A percentile compares a stretch with the other conserved stretches of the same genome.
Conservation (phyloP, 2,329 filamentous ascomycete genomes). For the Clarireedia hainanense region DNA sequence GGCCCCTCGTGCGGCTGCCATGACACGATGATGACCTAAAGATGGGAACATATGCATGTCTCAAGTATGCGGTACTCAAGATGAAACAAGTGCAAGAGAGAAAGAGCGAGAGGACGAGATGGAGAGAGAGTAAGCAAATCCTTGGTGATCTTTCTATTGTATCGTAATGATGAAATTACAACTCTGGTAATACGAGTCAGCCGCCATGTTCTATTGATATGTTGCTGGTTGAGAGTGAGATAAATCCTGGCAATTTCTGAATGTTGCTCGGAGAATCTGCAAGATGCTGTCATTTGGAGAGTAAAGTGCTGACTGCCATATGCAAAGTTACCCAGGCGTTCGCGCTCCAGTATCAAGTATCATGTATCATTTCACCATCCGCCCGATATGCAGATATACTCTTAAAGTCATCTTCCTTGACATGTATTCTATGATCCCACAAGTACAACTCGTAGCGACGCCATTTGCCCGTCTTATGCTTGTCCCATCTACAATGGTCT, state of each 20-base stretch:
- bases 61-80: not conserved
- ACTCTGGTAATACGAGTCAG: constrained; percentile 47
- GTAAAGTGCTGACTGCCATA: not conserved
- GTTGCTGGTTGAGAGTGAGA: constrained; percentile 43
- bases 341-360: too few relatives aligned
- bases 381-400: too few relatives aligned
- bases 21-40: constrained; percentile 62
- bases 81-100: not conserved
- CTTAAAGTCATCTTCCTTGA: too few relatives aligned
- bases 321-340: not conserved
- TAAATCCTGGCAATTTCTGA: constrained; percentile 40
- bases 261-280: not conserved
- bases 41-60: constrained; percentile 43
- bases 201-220: constrained; percentile 32
- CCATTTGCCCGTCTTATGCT: not conserved
- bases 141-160: not conserved
- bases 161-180: constrained; percentile 26
- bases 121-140: not conserved
- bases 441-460: too few relatives aligned
- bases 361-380: too few relatives aligned
- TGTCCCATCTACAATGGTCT: not conserved
- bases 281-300: constrained; percentile 1
- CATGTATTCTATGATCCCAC: too few relatives aligned
- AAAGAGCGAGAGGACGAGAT: not conserved
- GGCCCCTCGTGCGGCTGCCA: constrained; percentile 51